Base-by-base conservation (phyloP, 2,329 filamentous ascomycete genomes). In the Aspergillus sp. region DNA sequence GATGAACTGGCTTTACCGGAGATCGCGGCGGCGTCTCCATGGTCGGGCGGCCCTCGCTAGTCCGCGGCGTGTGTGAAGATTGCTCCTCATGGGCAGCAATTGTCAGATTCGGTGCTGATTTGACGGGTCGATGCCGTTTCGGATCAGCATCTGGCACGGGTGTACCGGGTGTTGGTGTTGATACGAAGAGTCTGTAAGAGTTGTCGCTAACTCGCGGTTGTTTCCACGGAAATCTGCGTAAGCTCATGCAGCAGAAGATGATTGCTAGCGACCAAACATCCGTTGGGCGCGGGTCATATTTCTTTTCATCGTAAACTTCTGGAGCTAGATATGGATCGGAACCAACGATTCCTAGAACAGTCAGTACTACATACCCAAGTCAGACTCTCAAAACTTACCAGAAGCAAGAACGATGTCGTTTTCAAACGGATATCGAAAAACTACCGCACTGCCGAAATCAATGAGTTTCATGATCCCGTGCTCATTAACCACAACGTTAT, bases 401-500 rank as follows among this genome's bases (percentile, higher is more conserved):
- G 87, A 89, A 43, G 93, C 91, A 49, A 89, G 82, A 15, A 95
- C 91, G 61, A 93, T 87, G 56, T 92, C 92, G 67, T 89, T 93
- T 79, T 99, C 95, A 72, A 99, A 98, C 0, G 95, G 95, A 82
- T 99, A 99, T 71, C 91, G 89, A 81, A 97, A 99, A 46, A 99
- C 94, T 68, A 95, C 93, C 0, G 95, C 94, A 79, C 93, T 98
- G 28, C 95, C 95, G 78, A 99, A 99, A 77, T 99, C 95, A 72
- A 99, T 99, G 66, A 99, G 91, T 79, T 99, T 99, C 93, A 99
- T 97, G 70, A 99, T 98, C 2, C 95, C 95, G 72, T 91, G 87
- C 73, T 96, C 91, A 73, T 93, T 98, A 62, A 99, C 93, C 30
- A 99, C 95, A 22, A 99, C 95, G 69, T 99, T 99, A 80, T 99